Evolutionary conservation across 108 stramenopile species (phyloP).

Genomic region (Schizochytrium sp.): DNA sequence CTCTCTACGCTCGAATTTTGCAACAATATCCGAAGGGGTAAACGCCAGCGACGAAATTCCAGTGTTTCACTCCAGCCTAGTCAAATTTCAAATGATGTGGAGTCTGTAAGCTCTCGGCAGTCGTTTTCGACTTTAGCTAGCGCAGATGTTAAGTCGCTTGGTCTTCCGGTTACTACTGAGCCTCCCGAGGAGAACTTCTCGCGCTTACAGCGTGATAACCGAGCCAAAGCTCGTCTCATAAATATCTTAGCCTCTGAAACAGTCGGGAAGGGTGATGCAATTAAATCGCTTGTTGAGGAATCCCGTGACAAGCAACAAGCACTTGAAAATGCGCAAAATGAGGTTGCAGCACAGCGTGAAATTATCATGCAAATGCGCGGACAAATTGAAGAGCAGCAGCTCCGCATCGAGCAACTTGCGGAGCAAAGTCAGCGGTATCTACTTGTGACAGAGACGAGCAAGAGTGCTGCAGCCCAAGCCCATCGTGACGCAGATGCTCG

Average conservation of each 20-base stretch:
- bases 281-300: conserved; percentile 6
- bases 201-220: conserved; percentile 25
- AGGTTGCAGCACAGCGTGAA: background rate
- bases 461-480: background rate
- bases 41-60: background rate
- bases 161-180: background rate
- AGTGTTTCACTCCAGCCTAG: background rate
- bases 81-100: background rate
- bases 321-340: background rate
- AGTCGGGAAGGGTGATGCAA: background rate
- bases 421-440: background rate
- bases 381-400: conserved; percentile 31
- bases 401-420: background rate
- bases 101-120: background rate
- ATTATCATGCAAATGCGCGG: conserved; percentile 24
- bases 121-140: background rate
- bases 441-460: background rate
- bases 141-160: background rate
- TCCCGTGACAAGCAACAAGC: conserved; percentile 38
- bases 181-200: background rate
- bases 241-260: conserved; percentile 21
- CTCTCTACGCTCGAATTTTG: conserved; percentile 19
- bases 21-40: background rate
- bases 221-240: conserved; percentile 24
- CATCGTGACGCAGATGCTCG: conserved; percentile 1